Evolutionary conservation across 331 rosid species (phyloP).

Genomic region (Malus hybrid): DNA sequence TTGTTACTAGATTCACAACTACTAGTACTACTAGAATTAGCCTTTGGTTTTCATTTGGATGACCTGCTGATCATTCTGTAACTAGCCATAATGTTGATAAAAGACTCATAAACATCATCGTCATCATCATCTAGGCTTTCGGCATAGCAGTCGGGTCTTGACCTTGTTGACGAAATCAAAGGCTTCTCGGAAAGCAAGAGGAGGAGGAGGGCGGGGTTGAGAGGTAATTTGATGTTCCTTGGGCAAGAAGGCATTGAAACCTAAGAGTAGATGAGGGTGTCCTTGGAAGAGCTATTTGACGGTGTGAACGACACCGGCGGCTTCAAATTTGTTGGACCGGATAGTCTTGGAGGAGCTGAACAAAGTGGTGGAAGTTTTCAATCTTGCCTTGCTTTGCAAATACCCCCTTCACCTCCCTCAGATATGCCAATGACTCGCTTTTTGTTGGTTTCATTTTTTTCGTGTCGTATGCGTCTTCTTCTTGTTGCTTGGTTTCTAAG

Average conservation of each 20-base stretch:
- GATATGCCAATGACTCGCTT: neutral
- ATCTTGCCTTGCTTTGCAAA: neutral
- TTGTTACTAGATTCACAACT: neutral
- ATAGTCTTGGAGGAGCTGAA: neutral
- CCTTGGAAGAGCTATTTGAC: neutral
- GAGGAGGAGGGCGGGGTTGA: neutral
- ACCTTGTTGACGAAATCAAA: constrained; percentile 83
- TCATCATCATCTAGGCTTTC: constrained; percentile 25
- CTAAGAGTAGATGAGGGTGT: neutral
- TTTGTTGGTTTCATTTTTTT: too few relatives aligned
- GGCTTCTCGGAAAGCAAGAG: constrained; percentile 47
- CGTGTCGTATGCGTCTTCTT: neutral
- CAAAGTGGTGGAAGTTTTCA: neutral
- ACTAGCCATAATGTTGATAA: constrained; percentile 63
- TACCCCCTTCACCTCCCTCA: neutral
- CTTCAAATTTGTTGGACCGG: neutral
- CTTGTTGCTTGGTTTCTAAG: neutral
- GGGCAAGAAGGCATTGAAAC: neutral
- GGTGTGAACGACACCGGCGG: neutral
- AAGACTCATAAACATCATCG: constrained; percentile 57
- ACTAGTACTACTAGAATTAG: constrained; percentile 10
- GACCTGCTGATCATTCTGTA: constrained; percentile 31
- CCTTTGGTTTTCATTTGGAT: constrained; percentile 30
- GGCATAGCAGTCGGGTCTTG: constrained; percentile 71
- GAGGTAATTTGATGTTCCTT: neutral